phyloP scores from a whole-genome alignment of 179 eudicot genomes.

The Beta corolliflora region DNA sequence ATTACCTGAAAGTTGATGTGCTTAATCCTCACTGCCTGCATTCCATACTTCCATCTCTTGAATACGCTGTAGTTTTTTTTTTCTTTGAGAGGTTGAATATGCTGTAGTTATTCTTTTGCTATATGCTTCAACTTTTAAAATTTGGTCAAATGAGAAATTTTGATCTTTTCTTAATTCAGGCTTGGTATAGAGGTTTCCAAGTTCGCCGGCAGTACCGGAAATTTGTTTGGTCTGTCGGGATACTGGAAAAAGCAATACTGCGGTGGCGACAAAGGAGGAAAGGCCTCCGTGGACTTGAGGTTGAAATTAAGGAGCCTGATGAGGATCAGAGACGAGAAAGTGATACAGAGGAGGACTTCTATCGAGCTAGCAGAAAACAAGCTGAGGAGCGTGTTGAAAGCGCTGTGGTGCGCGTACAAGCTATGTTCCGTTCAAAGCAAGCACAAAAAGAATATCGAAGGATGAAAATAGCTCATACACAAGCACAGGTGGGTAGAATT shows the following conservation, averaged over 20 bases:
- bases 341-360: constrained; percentile 81
- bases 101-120: background rate
- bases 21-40: background rate
- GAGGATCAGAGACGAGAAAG: constrained; percentile 44
- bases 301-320: constrained; percentile 39
- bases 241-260: constrained; percentile 83
- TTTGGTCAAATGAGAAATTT: background rate
- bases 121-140: background rate
- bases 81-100: background rate
- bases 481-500: constrained; percentile 50
- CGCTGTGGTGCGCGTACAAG: constrained; percentile 82
- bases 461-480: constrained; percentile 71
- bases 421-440: constrained; percentile 87
- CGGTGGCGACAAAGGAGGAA: constrained; percentile 84
- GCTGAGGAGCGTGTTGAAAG: constrained; percentile 91
- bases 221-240: constrained; percentile 83
- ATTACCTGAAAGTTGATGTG: background rate
- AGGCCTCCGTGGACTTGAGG: constrained; percentile 77
- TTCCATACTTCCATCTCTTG: too few species aligned
- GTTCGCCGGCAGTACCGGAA: constrained; percentile 69
- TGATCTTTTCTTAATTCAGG: constrained; percentile 39
- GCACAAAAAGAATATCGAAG: constrained; percentile 88
- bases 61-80: background rate
- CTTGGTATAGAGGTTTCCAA: constrained; percentile 76
- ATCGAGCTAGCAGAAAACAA: constrained; percentile 77